Percentiles rank a stretch among this genome's conserved stretches.
phyloP scores from a whole-genome alignment of 2,329 filamentous ascomycete species.

The Aureobasidium sp. region DNA sequence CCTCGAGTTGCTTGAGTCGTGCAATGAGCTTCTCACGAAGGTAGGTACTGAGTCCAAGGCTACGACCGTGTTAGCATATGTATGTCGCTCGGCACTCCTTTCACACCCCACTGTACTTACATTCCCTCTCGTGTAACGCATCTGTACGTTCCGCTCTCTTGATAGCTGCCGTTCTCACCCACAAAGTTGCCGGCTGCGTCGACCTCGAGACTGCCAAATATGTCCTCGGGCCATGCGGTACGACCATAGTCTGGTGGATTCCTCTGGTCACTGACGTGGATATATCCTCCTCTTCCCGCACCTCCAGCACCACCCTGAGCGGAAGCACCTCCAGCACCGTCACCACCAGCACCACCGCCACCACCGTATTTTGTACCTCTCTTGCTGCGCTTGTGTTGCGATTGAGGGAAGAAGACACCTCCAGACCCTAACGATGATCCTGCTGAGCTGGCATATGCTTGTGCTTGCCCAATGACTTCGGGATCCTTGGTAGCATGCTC shows the following conservation, averaged over 20 bases:
- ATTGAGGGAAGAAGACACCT: slow-evolving; percentile 38
- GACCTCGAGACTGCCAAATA: slow-evolving; percentile 56
- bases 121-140: slow-evolving; percentile 53
- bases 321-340: slow-evolving; percentile 48
- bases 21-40: slow-evolving; percentile 26
- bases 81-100: neutral
- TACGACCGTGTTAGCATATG: slow-evolving; percentile 9
- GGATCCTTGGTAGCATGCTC: slow-evolving; percentile 48
- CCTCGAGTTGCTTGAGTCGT: slow-evolving; percentile 22
- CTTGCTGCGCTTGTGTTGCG: slow-evolving; percentile 20
- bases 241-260: slow-evolving; percentile 55
- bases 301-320: slow-evolving; percentile 52
- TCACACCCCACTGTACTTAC: slow-evolving; percentile 26
- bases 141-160: slow-evolving; percentile 54
- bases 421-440: slow-evolving; percentile 46
- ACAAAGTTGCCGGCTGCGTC: slow-evolving; percentile 50
- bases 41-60: slow-evolving; percentile 25
- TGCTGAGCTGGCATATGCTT: slow-evolving; percentile 50
- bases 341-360: slow-evolving; percentile 35
- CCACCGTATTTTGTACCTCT: slow-evolving; percentile 22
- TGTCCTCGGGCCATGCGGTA: slow-evolving; percentile 59
- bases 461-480: slow-evolving; percentile 48
- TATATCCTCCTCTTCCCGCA: slow-evolving; percentile 51
- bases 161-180: slow-evolving; percentile 48
- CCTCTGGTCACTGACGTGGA: slow-evolving; percentile 53